Evolutionary conservation across 768 basidiomycete species (phyloP).

Genomic region (Macrocybe gigantea): DNA sequence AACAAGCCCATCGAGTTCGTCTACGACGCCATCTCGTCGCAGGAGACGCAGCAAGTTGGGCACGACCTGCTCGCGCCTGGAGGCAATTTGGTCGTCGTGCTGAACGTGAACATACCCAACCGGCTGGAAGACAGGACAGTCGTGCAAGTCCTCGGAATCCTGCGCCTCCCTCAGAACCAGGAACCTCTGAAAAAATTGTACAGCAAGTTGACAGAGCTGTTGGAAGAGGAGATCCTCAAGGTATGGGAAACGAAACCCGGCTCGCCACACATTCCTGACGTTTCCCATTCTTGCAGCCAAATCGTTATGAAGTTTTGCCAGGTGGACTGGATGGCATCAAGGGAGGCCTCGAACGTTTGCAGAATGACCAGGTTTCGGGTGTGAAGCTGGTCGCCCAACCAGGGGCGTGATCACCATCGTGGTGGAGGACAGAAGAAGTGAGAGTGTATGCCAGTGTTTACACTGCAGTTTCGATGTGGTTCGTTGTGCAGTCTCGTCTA

Average conservation of each 20-base stretch:
- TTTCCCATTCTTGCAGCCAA: constrained; percentile 22
- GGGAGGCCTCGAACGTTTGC: constrained; percentile 29
- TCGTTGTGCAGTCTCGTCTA: too few species aligned
- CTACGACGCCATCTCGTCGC: constrained; percentile 3
- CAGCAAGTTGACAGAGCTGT: neutral
- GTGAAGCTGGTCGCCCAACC: constrained; percentile 37
- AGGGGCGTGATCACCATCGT: constrained; percentile 12
- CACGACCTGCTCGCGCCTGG: constrained; percentile 2
- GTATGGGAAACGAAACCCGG: neutral
- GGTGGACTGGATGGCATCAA: constrained; percentile 32
- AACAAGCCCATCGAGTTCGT: neutral
- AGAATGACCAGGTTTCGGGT: constrained; percentile 32
- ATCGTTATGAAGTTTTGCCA: constrained; percentile 33
- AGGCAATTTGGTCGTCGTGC: neutral
- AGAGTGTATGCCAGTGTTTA: too few species aligned
- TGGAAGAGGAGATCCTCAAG: neutral
- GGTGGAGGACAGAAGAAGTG: too few species aligned
- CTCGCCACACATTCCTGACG: neutral
- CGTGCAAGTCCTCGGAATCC: neutral
- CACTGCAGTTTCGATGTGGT: too few species aligned
- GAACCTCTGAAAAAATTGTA: neutral
- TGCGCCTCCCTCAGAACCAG: neutral
- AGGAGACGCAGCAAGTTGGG: neutral
- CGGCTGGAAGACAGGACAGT: neutral
- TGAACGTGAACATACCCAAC: neutral